phyloP scores from a whole-genome alignment of 495 filamentous ascomycete genomes.

The Aspergillus egyptiacus region DNA sequence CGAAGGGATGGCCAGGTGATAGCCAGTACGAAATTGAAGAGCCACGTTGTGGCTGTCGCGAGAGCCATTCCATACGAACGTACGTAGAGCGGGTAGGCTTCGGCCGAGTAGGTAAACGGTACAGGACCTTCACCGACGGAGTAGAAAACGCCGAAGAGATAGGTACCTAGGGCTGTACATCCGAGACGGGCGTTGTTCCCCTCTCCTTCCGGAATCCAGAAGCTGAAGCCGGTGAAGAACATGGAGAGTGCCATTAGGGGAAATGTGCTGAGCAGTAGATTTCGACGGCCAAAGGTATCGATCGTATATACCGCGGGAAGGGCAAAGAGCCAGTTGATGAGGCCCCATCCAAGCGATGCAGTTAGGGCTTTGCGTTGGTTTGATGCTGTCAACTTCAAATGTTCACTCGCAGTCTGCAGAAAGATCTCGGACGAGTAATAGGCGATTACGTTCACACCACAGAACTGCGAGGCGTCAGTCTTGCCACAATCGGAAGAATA shows the following conservation, averaged over 20 bases:
- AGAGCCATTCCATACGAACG: slow-evolving; percentile 61
- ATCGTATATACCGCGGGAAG: slow-evolving; percentile 76
- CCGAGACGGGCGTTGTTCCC: slow-evolving; percentile 42
- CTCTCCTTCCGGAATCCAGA: slow-evolving; percentile 56
- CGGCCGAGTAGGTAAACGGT: slow-evolving; percentile 78
- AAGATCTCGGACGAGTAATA: slow-evolving; percentile 54
- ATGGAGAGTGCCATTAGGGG: slow-evolving; percentile 67
- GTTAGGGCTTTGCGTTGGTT: slow-evolving; percentile 48
- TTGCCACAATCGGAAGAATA: neutral
- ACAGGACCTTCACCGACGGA: slow-evolving; percentile 77
- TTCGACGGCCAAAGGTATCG: slow-evolving; percentile 76
- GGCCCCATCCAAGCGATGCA: slow-evolving; percentile 67
- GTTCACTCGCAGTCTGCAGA: slow-evolving; percentile 26
- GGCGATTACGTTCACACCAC: slow-evolving; percentile 53
- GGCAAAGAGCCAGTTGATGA: slow-evolving; percentile 76
- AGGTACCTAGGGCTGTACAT: slow-evolving; percentile 64
- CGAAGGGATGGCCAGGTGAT: slow-evolving; percentile 60
- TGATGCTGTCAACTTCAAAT: slow-evolving; percentile 31
- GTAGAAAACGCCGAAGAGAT: slow-evolving; percentile 70
- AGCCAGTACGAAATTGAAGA: slow-evolving; percentile 60
- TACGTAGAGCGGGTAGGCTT: slow-evolving; percentile 70
- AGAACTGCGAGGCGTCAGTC: slow-evolving; percentile 15
- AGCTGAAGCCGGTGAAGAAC: slow-evolving; percentile 75
- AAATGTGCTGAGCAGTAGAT: slow-evolving; percentile 71
- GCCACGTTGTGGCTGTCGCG: slow-evolving; percentile 37